Evolutionary conservation across 345 rosid genomes (phyloP).

Genomic region (thale cress (Arabidopsis thaliana)): TAIR10.1 NC_003070.9:4159501-4160000

Average conservation of each 20-base stretch:
- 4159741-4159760: slow-evolving; percentile 66
- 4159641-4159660: slow-evolving; percentile 58
- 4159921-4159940: slow-evolving; percentile 14
- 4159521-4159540: slow-evolving; percentile 2
- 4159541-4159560: slow-evolving; percentile 37
- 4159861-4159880: slow-evolving; percentile 80
- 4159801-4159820: neutral
- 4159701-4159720: slow-evolving; percentile 95
- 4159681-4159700: slow-evolving; percentile 78
- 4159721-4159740: slow-evolving; percentile 90
- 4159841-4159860: slow-evolving; percentile 68
- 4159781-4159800: neutral
- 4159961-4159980: neutral
- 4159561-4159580: slow-evolving; percentile 56
- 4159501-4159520: neutral
- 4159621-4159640: slow-evolving; percentile 63
- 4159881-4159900: slow-evolving; percentile 50
- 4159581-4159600: slow-evolving; percentile 51
- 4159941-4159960: neutral
- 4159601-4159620: slow-evolving; percentile 63
- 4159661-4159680: slow-evolving; percentile 84
- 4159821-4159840: slow-evolving; percentile 26
- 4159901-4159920: neutral
- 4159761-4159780: slow-evolving; percentile 11
- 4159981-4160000: neutral